Percentiles rank a stretch among this genome's conserved stretches.
These are phyloP conservation scores for Tylopilus sp. DNA, from an alignment of 768 basidiomycete genomes.

Conservation along the genomic window DNA sequence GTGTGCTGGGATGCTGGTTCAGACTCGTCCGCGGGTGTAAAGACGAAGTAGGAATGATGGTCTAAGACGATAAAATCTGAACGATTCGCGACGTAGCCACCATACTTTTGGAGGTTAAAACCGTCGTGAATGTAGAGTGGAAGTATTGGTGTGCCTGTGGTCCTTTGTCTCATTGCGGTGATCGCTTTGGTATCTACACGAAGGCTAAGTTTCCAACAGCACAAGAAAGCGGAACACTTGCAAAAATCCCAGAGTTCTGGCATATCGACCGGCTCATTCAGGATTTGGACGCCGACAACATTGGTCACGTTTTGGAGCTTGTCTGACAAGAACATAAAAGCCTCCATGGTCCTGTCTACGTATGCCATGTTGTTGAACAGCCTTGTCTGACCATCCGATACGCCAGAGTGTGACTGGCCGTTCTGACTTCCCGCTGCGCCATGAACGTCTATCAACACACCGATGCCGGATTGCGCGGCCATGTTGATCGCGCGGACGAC, in stretches of 20 bases:
- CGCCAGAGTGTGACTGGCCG: conserved; percentile 29
- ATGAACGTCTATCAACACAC: conserved; percentile 53
- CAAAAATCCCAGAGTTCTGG: conserved; percentile 42
- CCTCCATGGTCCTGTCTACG: conserved; percentile 38
- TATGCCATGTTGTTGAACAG: conserved; percentile 37
- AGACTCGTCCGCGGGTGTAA: conserved; percentile 48
- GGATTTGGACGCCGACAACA: conserved; percentile 56
- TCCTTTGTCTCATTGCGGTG: conserved; percentile 18
- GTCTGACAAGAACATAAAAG: conserved; percentile 36
- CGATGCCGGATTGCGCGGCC: conserved; percentile 40
- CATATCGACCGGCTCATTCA: conserved; percentile 53
- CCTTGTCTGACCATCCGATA: conserved; percentile 40
- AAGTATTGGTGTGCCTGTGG: conserved; percentile 33
- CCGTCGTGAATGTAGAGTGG: conserved; percentile 70
- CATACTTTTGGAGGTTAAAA: conserved; percentile 44
- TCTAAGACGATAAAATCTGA: conserved; percentile 68
- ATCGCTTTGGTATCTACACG: conserved; percentile 19
- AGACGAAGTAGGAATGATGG: conserved; percentile 73
- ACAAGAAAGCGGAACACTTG: not conserved
- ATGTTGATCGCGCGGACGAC: conserved; percentile 42
- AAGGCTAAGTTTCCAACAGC: not conserved
- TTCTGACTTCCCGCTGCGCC: conserved; percentile 51
- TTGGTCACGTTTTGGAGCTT: conserved; percentile 42
- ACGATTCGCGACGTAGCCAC: conserved; percentile 45
- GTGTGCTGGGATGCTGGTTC: conserved; percentile 45